Evolutionary conservation across 768 basidiomycete species (phyloP).

Genomic region (Porphyrellus cyaneotinctus): DNA sequence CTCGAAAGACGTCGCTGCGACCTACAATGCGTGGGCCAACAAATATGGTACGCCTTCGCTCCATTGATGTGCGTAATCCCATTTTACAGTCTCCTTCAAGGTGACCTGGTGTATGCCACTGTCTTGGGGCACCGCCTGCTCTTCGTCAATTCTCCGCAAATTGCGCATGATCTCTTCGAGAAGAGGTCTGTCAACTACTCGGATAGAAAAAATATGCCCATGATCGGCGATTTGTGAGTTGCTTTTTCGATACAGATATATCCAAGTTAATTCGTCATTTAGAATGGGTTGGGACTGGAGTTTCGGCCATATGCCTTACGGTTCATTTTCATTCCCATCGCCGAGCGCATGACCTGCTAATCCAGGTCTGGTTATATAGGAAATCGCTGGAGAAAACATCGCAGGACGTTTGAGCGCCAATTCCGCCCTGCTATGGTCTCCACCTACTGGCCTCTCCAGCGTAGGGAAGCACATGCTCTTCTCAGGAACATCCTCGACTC

Average conservation of each 20-base stretch:
- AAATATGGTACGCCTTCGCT: conserved; percentile 29
- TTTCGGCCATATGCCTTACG: conserved; percentile 54
- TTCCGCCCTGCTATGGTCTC: conserved; percentile 43
- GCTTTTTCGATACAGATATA: neutral
- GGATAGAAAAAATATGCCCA: conserved; percentile 43
- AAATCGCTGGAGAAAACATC: conserved; percentile 49
- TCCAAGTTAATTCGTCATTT: conserved; percentile 21
- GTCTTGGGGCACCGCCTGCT: conserved; percentile 47
- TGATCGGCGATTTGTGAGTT: conserved; percentile 49
- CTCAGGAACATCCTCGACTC: conserved; percentile 42
- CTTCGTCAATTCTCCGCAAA: conserved; percentile 44
- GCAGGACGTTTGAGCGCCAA: conserved; percentile 49
- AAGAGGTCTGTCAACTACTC: conserved; percentile 55
- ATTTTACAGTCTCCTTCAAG: conserved; percentile 17
- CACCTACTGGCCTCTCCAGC: conserved; percentile 43
- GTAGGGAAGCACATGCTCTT: conserved; percentile 42
- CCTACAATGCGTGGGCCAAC: conserved; percentile 42
- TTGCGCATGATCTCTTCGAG: conserved; percentile 52
- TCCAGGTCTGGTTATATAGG: conserved; percentile 29
- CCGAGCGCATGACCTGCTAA: neutral
- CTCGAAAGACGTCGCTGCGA: conserved; percentile 33
- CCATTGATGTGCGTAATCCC: neutral
- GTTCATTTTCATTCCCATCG: conserved; percentile 21
- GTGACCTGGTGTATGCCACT: conserved; percentile 51
- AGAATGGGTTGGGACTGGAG: conserved; percentile 49